Conservation (phyloP, 2,329 filamentous ascomycete species). For the Aspergillus nomiae region DNA sequence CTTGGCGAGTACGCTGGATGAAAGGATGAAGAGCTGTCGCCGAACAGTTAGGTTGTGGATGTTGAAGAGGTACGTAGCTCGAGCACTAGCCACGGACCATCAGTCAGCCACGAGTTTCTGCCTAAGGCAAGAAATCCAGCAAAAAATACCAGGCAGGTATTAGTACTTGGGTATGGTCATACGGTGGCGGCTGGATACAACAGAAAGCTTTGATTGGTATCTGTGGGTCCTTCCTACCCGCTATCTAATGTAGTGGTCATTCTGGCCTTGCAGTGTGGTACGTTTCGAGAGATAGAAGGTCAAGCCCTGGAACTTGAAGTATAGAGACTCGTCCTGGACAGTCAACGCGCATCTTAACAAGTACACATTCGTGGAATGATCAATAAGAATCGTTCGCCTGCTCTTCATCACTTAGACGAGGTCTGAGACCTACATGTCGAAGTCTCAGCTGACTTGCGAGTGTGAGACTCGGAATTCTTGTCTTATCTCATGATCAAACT, state of each 20-base stretch:
- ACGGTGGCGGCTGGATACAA: background rate
- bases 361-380: background rate
- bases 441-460: slow-evolving; percentile 3
- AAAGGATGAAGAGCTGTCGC: slow-evolving; percentile 4
- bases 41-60: background rate
- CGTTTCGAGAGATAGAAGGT: background rate
- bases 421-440: background rate
- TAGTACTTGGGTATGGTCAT: background rate
- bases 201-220: background rate
- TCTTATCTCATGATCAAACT: slow-evolving; percentile 5
- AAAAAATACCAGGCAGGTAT: background rate
- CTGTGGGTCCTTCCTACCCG: background rate
- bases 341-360: background rate
- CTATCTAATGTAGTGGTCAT: background rate
- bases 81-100: background rate
- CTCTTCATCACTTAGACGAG: background rate
- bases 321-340: background rate
- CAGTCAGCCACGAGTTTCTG: background rate
- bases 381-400: background rate
- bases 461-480: background rate
- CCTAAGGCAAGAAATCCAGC: background rate
- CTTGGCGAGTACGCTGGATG: background rate
- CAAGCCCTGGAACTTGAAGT: background rate
- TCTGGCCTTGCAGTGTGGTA: background rate
- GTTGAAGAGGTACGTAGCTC: slow-evolving; percentile 3